Evolutionary conservation across 1,284 basidiomycete genomes (phyloP).

Genomic region (Puccinia hordei): DNA sequence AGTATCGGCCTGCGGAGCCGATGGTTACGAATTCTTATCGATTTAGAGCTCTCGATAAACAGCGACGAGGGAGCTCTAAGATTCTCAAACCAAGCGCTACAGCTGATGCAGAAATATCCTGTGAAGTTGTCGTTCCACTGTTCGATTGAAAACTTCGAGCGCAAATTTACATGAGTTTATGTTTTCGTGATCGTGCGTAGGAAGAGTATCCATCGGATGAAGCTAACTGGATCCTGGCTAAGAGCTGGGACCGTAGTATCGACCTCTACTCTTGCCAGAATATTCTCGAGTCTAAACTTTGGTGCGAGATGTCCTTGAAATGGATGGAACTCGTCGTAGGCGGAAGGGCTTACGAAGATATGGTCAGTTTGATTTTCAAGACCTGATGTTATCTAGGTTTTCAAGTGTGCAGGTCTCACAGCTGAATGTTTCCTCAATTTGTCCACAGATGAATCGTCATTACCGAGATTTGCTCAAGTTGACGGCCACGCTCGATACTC

Average conservation of each 20-base stretch:
- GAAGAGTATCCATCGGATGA: constrained; percentile 46
- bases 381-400: not conserved
- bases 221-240: constrained; percentile 48
- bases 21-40: constrained; percentile 46
- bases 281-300: constrained; percentile 28
- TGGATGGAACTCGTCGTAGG: constrained; percentile 46
- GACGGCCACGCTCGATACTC: constrained; percentile 6
- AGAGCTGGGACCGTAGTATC: constrained; percentile 50
- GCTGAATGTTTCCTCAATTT: not conserved
- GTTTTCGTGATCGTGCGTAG: constrained; percentile 3
- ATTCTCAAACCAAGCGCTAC: constrained; percentile 32
- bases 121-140: not conserved
- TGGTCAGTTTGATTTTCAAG: constrained; percentile 28
- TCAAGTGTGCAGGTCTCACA: not conserved
- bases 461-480: constrained; percentile 49
- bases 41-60: constrained; percentile 38
- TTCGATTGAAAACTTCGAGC: not conserved
- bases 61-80: constrained; percentile 32
- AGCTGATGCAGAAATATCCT: constrained; percentile 27
- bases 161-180: not conserved
- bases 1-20: constrained; percentile 16
- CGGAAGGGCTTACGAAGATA: constrained; percentile 48
- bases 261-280: constrained; percentile 35
- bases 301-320: constrained; percentile 49
- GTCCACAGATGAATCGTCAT: constrained; percentile 46